Base-by-base conservation (phyloP, 805 yeast genomes). In the Pichia insulana region DNA sequence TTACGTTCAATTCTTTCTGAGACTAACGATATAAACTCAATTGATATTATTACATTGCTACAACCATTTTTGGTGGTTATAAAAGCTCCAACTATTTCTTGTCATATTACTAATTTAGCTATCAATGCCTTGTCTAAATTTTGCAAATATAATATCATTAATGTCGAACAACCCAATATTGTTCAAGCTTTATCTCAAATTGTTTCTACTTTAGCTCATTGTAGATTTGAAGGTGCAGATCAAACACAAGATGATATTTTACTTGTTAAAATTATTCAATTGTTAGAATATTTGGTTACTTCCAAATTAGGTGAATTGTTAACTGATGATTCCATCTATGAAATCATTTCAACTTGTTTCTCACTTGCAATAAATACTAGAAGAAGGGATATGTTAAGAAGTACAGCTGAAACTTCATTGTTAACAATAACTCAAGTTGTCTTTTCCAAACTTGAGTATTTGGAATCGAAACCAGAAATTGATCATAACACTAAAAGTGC, bases 221-320 rank as follows among this genome's bases (percentile, higher is more conserved):
- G 97, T 63, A 76, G 96, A 36, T 92, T 92, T 58, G 97, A 92
- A 66, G 96, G 96, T 2, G 83, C 92, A 0, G 96, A 89, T 57
- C 95, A 87, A 58, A 74, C 82, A 30, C 82, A 86, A 34, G 97
- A 92, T 63, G 98, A 92, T 58, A 84, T 94, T 0, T 90, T 92
- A 3, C 66, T 92, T 36, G 70, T 90, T 40, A 85, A 85, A 55
- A 95, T 92, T 17, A 73, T 92, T 48, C 69, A 82, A 35, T 66
- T 90, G 20, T 67, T 90, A 52, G 90, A 87, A 50, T 59, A 64
- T 18, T 70, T 89, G 13, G 70, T 88, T 13, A 68, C 71, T 17
- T 76, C 89, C n/a, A 71, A 73, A 1, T 65, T 80, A 36, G 82
- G 90, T 19, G 70, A 69, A 22, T 55, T 76, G n/a, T 64, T 90